Conservation (phyloP, 768 basidiomycete genomes). For the Pisolithus tinctorius region DNA sequence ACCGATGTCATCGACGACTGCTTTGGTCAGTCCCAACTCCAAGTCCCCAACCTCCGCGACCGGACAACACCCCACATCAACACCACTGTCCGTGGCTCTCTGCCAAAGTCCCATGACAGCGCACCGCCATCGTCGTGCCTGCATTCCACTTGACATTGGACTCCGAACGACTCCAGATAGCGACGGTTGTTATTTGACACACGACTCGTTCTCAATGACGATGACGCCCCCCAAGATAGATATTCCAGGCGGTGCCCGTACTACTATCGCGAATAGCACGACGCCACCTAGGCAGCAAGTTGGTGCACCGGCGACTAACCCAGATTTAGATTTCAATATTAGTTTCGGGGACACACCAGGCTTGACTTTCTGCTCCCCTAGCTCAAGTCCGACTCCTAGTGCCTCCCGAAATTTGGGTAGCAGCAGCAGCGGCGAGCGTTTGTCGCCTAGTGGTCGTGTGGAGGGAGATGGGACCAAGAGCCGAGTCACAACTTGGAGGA, state of each 20-base stretch:
- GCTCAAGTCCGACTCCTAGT: slow-evolving; percentile 7
- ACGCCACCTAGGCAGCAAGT: background rate
- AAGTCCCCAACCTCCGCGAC: slow-evolving; percentile 14
- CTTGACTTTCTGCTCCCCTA: slow-evolving; percentile 11
- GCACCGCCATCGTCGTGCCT: background rate
- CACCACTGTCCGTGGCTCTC: background rate
- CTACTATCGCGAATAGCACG: background rate
- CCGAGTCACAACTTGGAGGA: background rate
- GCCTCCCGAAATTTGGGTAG: slow-evolving; percentile 15
- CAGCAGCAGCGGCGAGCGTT: slow-evolving; percentile 3
- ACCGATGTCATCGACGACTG: background rate
- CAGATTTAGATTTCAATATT: slow-evolving; percentile 17
- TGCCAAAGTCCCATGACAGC: background rate
- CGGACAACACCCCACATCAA: slow-evolving; percentile 4
- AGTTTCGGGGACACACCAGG: slow-evolving; percentile 6
- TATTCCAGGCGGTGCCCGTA: background rate
- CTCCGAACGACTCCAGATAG: background rate
- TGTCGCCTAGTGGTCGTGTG: slow-evolving; percentile 2
- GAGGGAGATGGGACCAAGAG: slow-evolving; percentile 12
- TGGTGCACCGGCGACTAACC: slow-evolving; percentile 2
- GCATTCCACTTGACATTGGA: slow-evolving; percentile 10
- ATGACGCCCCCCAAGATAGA: background rate
- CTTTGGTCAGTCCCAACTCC: slow-evolving; percentile 3
- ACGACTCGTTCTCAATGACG: background rate
- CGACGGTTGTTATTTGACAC: background rate